Evolutionary conservation across 768 basidiomycete species (phyloP).

Genomic region (Pleurotus tuoliensis): DNA sequence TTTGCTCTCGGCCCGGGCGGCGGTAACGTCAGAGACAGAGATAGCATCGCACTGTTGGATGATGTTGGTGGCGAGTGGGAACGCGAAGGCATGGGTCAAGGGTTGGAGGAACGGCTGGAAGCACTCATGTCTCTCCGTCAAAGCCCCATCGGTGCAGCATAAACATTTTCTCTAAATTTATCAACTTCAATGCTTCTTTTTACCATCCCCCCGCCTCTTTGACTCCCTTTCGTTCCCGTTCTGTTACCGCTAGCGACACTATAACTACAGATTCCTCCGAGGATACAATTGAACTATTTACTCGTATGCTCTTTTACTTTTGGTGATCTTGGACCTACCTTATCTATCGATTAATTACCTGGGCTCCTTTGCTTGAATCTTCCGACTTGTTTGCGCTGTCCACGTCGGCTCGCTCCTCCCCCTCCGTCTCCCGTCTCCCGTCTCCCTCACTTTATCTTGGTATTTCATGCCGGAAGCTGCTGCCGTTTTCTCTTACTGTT

Average conservation of each 20-base stretch:
- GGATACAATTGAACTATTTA: background rate
- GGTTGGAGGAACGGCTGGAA: constrained; percentile 81
- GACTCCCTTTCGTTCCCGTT: background rate
- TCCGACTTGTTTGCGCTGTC: too few relatives aligned
- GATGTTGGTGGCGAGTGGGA: constrained; percentile 86
- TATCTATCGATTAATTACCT: background rate
- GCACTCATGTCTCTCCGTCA: constrained; percentile 31
- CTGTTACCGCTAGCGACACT: background rate
- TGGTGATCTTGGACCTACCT: background rate
- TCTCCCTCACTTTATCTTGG: too few relatives aligned
- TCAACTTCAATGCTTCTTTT: background rate
- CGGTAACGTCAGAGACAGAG: constrained; percentile 22
- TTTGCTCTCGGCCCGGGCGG: constrained; percentile 10
- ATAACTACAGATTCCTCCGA: background rate
- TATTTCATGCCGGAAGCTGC: too few relatives aligned
- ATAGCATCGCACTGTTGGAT: constrained; percentile 45
- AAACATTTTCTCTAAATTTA: background rate
- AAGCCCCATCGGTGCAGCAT: background rate
- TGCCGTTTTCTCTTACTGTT: too few relatives aligned
- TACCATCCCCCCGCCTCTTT: background rate
- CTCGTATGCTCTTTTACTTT: background rate
- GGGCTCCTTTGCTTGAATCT: background rate
- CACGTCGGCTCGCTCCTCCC: too few relatives aligned
- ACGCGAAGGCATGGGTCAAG: constrained; percentile 75
- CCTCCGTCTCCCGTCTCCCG: too few relatives aligned